Evolutionary conservation across 495 filamentous ascomycete species (phyloP).

Genomic region (Aspergillus sclerotioniger): DNA sequence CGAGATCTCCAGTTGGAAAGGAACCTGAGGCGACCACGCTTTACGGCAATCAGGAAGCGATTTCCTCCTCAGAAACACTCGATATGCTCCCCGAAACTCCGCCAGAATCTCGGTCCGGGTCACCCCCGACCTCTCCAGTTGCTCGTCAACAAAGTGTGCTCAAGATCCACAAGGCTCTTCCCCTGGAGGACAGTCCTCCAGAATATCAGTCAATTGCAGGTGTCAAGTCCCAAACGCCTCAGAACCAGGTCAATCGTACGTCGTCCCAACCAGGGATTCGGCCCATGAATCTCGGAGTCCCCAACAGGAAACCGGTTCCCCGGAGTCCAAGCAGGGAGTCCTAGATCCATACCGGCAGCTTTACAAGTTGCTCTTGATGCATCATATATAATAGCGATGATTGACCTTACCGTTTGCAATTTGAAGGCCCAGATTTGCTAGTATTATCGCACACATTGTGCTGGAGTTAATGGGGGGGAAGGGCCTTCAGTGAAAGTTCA

Average conservation of each 20-base stretch:
- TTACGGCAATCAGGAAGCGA: conserved; percentile 25
- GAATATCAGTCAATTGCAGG: conserved; percentile 37
- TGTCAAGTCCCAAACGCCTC: conserved; percentile 13
- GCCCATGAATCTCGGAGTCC: conserved; percentile 41
- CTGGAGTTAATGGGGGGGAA: background rate
- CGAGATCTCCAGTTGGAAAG: conserved; percentile 37
- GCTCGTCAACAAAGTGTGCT: conserved; percentile 39
- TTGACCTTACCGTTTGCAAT: background rate
- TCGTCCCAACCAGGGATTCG: conserved; percentile 27
- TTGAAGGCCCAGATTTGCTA: background rate
- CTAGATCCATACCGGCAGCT: background rate
- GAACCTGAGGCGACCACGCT: conserved; percentile 24
- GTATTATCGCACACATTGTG: background rate
- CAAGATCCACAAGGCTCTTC: conserved; percentile 31
- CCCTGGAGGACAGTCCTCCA: conserved; percentile 39
- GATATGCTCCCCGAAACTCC: conserved; percentile 48
- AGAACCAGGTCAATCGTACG: conserved; percentile 15
- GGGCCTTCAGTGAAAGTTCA: background rate
- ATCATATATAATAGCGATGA: background rate
- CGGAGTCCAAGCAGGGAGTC: conserved; percentile 22
- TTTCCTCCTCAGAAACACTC: conserved; percentile 45
- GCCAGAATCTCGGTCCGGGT: conserved; percentile 39
- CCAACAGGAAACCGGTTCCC: conserved; percentile 42
- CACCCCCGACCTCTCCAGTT: conserved; percentile 35
- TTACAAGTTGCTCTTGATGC: background rate